Base-by-base conservation (phyloP, 108 stramenopile genomes). In the Nitzschia inconspicua region DNA sequence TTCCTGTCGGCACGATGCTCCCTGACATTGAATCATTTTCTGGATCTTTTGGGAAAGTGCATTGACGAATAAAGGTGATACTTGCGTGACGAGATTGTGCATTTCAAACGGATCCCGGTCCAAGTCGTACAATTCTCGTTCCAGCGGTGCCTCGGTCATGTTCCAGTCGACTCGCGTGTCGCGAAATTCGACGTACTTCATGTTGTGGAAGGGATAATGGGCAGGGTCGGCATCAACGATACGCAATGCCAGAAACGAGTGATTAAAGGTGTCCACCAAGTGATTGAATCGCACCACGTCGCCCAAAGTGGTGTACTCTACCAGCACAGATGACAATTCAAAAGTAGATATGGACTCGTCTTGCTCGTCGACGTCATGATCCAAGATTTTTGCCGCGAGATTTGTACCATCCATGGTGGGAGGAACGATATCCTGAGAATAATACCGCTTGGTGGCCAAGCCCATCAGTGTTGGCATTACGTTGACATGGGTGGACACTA, bases 401-500 rank as follows among this genome's bases (percentile, higher is more conserved):
- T 74, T 72, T 19, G 46, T 49, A 32, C 78, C 78, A 49, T 79
- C 72, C 68, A 74, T 74, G n/a, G 72, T 70, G 1, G 36, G 29
- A 8, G 73, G 74, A 19, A 79, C 26, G 42, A 61, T 60, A 0
- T 42, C 35, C 7, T 57, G 32, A 2, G 9, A 29, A 47, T 26
- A 0, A 14, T 68, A 8, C 4, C 60, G 8, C 0, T 2, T 6
- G 0, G 54, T 63, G 18, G 60, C 57, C 46, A 81, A 35, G 40
- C 66, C 72, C 27, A 77, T 39, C 25, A 81, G 26, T 1, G 80
- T 81, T 20, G 80, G 80, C 60, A 75, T 72, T 31, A 81, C 10
- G 60, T 81, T 59, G 40, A 81, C 67, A 64, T 76, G 69, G n/a
- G 68, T 60, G 36, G 43, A 44, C 44, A 66, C n/a, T n/a, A n/a